Evolutionary conservation across 2,329 filamentous ascomycete species (phyloP).

Genomic region (Chrysoporthe cubensis): DNA sequence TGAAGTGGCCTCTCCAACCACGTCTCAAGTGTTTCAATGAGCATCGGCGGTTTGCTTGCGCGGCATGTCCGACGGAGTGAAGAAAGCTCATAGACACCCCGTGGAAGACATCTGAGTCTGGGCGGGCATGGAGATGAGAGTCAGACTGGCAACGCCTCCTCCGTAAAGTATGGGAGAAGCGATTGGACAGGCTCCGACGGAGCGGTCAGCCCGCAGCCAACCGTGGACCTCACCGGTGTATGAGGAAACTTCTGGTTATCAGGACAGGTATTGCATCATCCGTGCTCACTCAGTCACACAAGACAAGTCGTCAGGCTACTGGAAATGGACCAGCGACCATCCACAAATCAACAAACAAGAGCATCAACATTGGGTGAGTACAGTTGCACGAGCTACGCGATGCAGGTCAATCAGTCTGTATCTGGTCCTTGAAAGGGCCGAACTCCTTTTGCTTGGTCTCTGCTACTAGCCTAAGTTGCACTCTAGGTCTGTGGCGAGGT

Average conservation of each 20-base stretch:
- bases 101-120: neutral
- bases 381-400: neutral
- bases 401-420: neutral
- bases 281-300: constrained; percentile 18
- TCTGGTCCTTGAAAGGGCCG: neutral
- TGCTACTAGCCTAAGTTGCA: neutral
- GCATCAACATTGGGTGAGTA: constrained; percentile 12
- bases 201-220: constrained; percentile 3
- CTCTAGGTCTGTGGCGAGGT: neutral
- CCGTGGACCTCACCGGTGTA: neutral
- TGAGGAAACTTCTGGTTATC: neutral
- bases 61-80: neutral
- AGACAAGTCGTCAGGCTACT: constrained; percentile 21
- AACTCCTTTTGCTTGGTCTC: neutral
- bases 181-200: constrained; percentile 8
- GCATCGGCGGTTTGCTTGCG: neutral
- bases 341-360: constrained; percentile 12
- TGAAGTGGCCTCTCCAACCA: neutral
- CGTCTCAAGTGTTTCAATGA: neutral
- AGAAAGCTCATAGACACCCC: neutral
- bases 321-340: constrained; percentile 6
- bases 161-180: neutral
- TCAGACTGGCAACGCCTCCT: constrained; percentile 17
- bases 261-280: constrained; percentile 24
- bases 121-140: constrained; percentile 11